Evolutionary conservation across 495 filamentous ascomycete genomes (phyloP), one percentile per base, ranked within the genome.

Genomic region (Tuber magnatum): DNA sequence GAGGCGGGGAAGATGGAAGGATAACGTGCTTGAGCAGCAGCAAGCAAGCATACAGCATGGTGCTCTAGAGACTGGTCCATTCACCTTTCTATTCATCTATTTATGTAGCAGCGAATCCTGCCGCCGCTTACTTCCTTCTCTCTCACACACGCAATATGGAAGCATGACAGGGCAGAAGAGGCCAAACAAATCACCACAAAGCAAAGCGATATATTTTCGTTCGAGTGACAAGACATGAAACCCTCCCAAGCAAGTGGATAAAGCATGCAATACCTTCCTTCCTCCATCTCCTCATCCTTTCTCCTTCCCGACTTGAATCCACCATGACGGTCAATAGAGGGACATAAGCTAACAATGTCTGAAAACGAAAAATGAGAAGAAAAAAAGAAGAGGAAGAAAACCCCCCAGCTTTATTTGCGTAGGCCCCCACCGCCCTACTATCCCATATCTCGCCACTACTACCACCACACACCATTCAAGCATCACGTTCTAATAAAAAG

Each of bases 141-240:
- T 61, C 3, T 1, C 10, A n/a, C n/a, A n/a, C n/a, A n/a, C n/a
- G 39, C 2, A 40, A 40, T 7, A 40, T 40, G 39, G 39, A 40
- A 7, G 39, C 3, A 40, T 40, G 39, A 18, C 3, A 20, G n/a
- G 20, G 4, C 56, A 18, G 28, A 12, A 56, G 51, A 32, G 3
- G n/a, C 51, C 9, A 16, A 61, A 16, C n/a, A 65, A 35, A 35
- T 18, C 28, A 65, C n/a, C n/a, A 65, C 12, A 65, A 65, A 32
- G 28, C 56, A 35, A 20, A 18, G 28, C 28, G 28, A 35, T 35
- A 35, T 65, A 65, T 65, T 65, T 65, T 65, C 56, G 56, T 65
- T 65, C 56, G 56, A 65, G 56, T 65, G 56, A 65, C 56, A 65
- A 35, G 56, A 65, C 56, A 65, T 35, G 56, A 65, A 65, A 65